Base-by-base conservation (phyloP, 2,329 filamentous ascomycete species). In the Cladosporium cucumerinum region DNA sequence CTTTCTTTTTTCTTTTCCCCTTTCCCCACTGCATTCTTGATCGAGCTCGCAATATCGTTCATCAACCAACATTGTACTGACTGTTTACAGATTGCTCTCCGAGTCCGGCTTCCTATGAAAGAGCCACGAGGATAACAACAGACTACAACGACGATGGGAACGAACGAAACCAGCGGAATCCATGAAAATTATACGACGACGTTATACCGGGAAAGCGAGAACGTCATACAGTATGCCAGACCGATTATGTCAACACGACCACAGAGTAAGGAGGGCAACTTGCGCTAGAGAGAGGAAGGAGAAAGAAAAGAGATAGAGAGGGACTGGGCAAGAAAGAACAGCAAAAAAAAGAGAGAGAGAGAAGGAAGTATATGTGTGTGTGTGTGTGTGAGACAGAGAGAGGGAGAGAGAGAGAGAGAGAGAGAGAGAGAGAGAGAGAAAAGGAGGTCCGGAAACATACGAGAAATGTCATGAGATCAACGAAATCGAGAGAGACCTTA, bases 51-150 rank as follows among this genome's bases (percentile, higher is more conserved):
- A 39, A 28, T 3, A 61, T 32, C 64, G 60, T 66, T 66, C 73
- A 39, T 18, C 14, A 7, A 18, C 34, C 12, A 21, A 43, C 8
- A 43, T 43, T 43, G n/a, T 43, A 62, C 69, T 71, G 57, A 70
- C 65, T 34, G 28, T 65, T 63, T 68, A 39, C 65, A 84, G 82
- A 75, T 76, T 84, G 72, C 77, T 84, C 64, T 83, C 82, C 65
- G 82, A 84, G 76, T 84, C 82, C 72, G 82, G 82, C 73, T 84
- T 84, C 76, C 76, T 84, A 73, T 84, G 77, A 82, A 32, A 46
- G 25, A 26, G 16, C 34, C 34, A 18, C 34, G 14, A 58, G 23
- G 55, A 58, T 23, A 46, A 25, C 32, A 14, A 34, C 5, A 39
- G 11, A 28, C 18, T 28, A 57, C 10, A 5, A 21, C 26, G 7